Evolutionary conservation across 176 grass and related monocot species (phyloP), one percentile per base, ranked within the genome.

Genomic region (Echinochloa phyllopogon): DNA sequence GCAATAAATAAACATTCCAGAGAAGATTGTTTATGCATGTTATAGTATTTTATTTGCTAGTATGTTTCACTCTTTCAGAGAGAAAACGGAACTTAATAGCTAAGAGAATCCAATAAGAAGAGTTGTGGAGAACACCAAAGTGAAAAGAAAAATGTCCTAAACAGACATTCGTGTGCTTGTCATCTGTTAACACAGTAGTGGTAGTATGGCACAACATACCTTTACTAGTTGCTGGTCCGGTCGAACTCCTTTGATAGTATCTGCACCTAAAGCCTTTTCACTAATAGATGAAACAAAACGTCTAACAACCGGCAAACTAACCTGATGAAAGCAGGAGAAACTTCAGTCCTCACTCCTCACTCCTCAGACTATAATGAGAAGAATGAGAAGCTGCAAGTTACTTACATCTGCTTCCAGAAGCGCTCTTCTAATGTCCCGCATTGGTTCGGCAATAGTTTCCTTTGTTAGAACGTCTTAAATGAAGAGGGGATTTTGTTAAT

Each of bases 191-290:
- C 16, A 52, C n/a, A 42, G 50, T 33, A 51, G n/a, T 14, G 17
- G 8, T 14, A 21, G 59, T 50, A 7, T 64, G 25, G 20, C 13
- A 68, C 6, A 45, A 21, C 53, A 78, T 94, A 98, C 93, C 92
- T 98, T 98, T 74, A 98, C 95, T 58, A 98, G 88, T 76, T 98
- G 95, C 85, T 98, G 93, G 38, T 98, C 93, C 5, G 93, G 95
- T 83, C 75, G 87, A 75, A 98, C 93, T 57, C 95, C 95, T 92
- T 69, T 80, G 70, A 95, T 92, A 52, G 93, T 52, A 78, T 86
- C 91, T 11, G 89, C 74, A 53, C 93, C 93, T 56, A 90, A 58
- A 59, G 93, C 93, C 79, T 94, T 92, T 20, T 95, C 95, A 63
- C 82, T 90, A 49, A 98, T 80, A 80, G 93, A 95, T 23, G 89